Evolutionary conservation across 306 rosid species (phyloP), one percentile per base, ranked within the genome.

Genomic region (Sicyos edulis): DNA sequence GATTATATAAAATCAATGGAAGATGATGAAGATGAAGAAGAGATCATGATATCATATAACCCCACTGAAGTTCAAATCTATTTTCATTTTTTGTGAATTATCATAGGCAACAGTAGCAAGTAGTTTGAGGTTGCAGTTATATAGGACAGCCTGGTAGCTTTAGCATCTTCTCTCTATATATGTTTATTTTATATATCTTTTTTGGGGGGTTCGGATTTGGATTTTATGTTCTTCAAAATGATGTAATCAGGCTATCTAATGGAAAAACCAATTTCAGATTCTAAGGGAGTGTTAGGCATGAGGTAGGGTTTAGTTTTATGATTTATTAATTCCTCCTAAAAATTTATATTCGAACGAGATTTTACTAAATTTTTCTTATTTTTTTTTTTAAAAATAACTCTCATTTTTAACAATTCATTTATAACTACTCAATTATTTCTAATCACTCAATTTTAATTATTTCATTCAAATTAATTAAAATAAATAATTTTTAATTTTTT

Each of bases 201-300:
- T 32, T 32, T 32, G 37, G 37, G 37, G 37, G 37, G 37, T 32
- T 32, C 0, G 44, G 44, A 37, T 37, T 5, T 37, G 44, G 44
- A 83, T 84, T 78, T 81, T 81, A 71, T 82, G 74, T 75, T 19
- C 72, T 66, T 74, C 65, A 82, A 68, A 77, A 61, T 79, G 81
- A 78, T 85, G 91, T 76, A 32, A 85, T 81, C 85, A 83, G 80
- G 66, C 84, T 75, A 84, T 91, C 82, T 82, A 70, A 80, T 81
- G 79, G 85, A 78, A 84, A 32, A 84, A 82, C 76, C 81, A 80
- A 79, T 88, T 85, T 85, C 78, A 78, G 71, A 66, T 81, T 70
- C 85, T 71, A n/a, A n/a, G n/a, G n/a, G n/a, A n/a, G n/a, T n/a
- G n/a, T n/a, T n/a, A n/a, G n/a, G n/a, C n/a, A n/a, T n/a, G n/a